phyloP scores from a whole-genome alignment of 768 basidiomycete genomes.

The Trametes sanguinea region DNA sequence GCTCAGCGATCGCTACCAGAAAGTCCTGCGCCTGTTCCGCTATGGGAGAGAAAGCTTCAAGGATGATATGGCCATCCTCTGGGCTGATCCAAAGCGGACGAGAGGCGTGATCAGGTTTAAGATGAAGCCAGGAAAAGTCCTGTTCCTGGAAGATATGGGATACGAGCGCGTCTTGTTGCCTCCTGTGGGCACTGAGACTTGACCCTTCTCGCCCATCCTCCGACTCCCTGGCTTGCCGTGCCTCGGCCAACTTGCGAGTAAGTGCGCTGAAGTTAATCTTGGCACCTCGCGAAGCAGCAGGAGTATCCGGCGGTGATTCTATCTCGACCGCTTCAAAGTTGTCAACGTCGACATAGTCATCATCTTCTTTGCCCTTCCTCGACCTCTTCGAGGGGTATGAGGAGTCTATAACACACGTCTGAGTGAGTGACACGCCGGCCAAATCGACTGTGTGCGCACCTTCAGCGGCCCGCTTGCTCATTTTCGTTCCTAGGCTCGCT shows the following conservation, averaged over 20 bases:
- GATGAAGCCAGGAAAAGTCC: constrained; percentile 83
- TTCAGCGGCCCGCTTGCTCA: constrained; percentile 33
- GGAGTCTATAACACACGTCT: constrained; percentile 19
- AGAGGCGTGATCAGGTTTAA: constrained; percentile 89
- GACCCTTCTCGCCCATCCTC: constrained; percentile 46
- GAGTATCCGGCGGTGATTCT: constrained; percentile 32
- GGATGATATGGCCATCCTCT: constrained; percentile 88
- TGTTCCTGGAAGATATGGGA: constrained; percentile 84
- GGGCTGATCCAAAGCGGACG: constrained; percentile 97
- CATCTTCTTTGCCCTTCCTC: constrained; percentile 49
- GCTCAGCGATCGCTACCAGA: constrained; percentile 95
- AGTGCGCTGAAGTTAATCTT: constrained; percentile 89
- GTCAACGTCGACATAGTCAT: constrained; percentile 60
- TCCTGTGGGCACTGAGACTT: constrained; percentile 63
- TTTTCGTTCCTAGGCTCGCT: constrained; percentile 4
- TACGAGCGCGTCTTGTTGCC: constrained; percentile 73
- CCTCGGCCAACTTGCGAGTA: constrained; percentile 74
- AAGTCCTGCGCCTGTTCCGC: constrained; percentile 99
- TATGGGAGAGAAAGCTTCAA: constrained; percentile 97
- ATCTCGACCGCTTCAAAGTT: constrained; percentile 46
- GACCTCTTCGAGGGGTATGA: constrained; percentile 40
- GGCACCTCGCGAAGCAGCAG: constrained; percentile 64
- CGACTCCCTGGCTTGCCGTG: constrained; percentile 46
- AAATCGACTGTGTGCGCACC: constrained; percentile 23
- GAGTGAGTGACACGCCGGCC: not conserved